phyloP scores from a whole-genome alignment of 2,329 filamentous ascomycete genomes.

The Phyllosticta citribraziliensis region DNA sequence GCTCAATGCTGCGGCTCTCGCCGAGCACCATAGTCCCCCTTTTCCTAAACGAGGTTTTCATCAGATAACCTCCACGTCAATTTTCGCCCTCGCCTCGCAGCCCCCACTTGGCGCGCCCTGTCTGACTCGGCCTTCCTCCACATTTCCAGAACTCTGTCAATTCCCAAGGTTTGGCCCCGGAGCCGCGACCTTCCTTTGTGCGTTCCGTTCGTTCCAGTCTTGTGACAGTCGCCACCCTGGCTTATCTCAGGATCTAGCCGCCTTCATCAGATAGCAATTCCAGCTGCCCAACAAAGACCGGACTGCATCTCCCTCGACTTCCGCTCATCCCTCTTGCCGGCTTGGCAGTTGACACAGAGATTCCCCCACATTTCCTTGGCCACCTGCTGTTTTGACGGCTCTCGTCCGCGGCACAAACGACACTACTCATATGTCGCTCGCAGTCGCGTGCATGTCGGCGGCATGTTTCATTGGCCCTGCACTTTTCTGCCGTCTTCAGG shows the following conservation, averaged over 20 bases:
- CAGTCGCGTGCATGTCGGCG: not conserved
- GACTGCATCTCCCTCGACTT: too few species aligned
- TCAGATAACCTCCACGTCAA: not conserved
- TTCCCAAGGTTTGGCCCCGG: not conserved
- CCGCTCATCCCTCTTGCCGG: not conserved
- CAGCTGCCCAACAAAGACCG: not conserved
- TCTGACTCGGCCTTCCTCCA: not conserved
- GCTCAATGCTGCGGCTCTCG: not conserved
- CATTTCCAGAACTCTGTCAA: not conserved
- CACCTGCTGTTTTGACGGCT: not conserved
- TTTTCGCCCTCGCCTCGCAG: not conserved
- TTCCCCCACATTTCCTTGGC: not conserved
- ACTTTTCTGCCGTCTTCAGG: too few species aligned
- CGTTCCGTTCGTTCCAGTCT: not conserved
- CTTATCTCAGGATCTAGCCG: slow-evolving; percentile 10
- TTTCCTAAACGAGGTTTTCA: not conserved
- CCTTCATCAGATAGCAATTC: slow-evolving; percentile 4
- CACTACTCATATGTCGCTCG: not conserved
- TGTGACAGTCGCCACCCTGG: not conserved
- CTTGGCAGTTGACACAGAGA: not conserved
- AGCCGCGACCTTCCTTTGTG: not conserved
- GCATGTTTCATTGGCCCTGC: not conserved
- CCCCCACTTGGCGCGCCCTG: not conserved
- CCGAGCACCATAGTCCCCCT: not conserved
- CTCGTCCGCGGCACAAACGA: too few species aligned